Base-by-base conservation (phyloP, 495 filamentous ascomycete species). In the Rhizodiscina lignyota region DNA sequence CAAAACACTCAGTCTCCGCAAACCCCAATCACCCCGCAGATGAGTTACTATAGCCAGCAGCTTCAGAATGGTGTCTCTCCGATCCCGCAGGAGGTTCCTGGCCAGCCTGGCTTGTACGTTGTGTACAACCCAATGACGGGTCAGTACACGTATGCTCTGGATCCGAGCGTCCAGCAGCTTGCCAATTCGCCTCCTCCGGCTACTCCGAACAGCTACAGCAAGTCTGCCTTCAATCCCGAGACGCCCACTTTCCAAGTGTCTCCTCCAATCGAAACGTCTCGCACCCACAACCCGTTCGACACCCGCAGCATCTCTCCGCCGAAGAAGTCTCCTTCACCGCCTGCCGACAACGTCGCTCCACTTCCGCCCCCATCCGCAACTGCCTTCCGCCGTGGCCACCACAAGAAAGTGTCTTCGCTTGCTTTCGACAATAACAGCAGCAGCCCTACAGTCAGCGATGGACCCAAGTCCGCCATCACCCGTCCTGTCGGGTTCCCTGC, bases 331-430 rank as follows among this genome's bases (percentile, higher is more conserved):
- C 68, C 56, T 43, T 73, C 58, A 37, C 71, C 66, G 1, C 70
- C 72, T 4, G 56, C 62, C 27, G 78, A 86, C 30, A 13, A 13
- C 24, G 66, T 75, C 11, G 63, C 66, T 30, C 78, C 80, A 4
- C 66, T 87, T 26, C 82, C 83, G 21, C 81, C 79, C 2, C 80
- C 80, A 38, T 83, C 81, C 33, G 71, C 74, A 23, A 83, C 78
- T 45, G 79, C 83, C 12, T 94, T 93, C 61, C 86, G 86, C 37
- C 80, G 83, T 38, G 79, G 82, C 21, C 85, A 96, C 59, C 84
- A 85, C 59, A 94, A 94, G 68, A 42, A 37, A 11, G 70, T 75
- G 11, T 71, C 73, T n/a, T 87, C 87, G 2, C 73, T 85, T 29
- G 71, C 70, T 15, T 74, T 74, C 37, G 66, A 59, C 30, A 62